Conservation (phyloP, 2,329 filamentous ascomycete genomes). For the Neospermospora avenae region DNA sequence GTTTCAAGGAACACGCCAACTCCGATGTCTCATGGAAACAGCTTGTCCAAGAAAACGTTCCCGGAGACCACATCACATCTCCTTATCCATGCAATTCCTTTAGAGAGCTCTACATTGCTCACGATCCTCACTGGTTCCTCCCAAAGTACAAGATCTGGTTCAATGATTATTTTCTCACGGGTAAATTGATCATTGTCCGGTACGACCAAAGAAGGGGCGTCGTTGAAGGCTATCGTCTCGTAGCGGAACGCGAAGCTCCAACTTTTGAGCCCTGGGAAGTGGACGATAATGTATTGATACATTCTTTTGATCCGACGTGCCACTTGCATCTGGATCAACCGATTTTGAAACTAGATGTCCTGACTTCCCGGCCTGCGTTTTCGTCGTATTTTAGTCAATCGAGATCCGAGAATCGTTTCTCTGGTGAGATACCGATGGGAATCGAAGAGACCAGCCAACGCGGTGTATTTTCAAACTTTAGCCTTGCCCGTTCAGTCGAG, state of each 20-base stretch:
- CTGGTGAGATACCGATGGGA: constrained; percentile 49
- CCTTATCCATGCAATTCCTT: constrained; percentile 61
- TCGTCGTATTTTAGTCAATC: constrained; percentile 15
- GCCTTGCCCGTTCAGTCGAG: constrained; percentile 56
- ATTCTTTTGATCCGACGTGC: constrained; percentile 68
- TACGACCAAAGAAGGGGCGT: constrained; percentile 70
- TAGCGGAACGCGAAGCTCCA: constrained; percentile 58
- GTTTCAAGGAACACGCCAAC: constrained; percentile 55
- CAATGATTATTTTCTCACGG: constrained; percentile 67
- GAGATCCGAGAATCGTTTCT: constrained; percentile 40
- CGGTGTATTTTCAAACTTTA: constrained; percentile 62
- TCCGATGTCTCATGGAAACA: constrained; percentile 71
- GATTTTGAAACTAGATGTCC: constrained; percentile 53
- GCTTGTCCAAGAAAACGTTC: constrained; percentile 66
- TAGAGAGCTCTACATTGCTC: constrained; percentile 67
- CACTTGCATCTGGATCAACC: constrained; percentile 73
- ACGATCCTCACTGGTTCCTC: constrained; percentile 84
- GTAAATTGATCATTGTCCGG: constrained; percentile 71
- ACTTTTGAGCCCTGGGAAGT: constrained; percentile 61
- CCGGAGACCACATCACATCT: constrained; percentile 48
- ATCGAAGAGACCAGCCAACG: constrained; percentile 43
- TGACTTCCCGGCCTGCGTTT: constrained; percentile 15
- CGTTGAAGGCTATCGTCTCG: constrained; percentile 77
- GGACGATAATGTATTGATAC: constrained; percentile 64
- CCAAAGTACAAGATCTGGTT: constrained; percentile 83